Base-by-base conservation (phyloP, 306 rosid genomes). In the Geum urbanum region DNA sequence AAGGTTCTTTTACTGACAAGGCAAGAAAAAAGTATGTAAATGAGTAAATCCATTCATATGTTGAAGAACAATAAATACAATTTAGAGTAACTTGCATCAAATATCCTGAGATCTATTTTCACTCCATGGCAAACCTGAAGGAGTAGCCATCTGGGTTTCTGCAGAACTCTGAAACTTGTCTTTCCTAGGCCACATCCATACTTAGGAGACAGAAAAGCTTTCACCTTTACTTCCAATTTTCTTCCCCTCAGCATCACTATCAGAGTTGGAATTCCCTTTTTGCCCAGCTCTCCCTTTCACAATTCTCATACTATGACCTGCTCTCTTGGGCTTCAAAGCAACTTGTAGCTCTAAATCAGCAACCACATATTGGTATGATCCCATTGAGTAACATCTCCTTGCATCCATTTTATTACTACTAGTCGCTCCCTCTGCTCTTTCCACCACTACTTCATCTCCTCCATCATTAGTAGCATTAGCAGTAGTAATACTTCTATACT, bases 301-400 rank as follows among this genome's bases (percentile, higher is more conserved):
- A 43, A 85, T 70, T 76, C 91, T 89, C 86, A 76, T 78, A 53
- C 91, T 85, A 24, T 72, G 70, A 78, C 69, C 85, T 74, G 77
- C 78, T 72, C 82, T 85, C 16, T 76, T 83, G 19, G 87, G 74
- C 24, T 83, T 69, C 4, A 88, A 80, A 56, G 95, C 90, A 63
- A 92, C 96, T 70, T 79, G 83, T 77, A 92, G 72, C 55, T 92
- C 96, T 24, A 96, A 92, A 79, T 85, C 92, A 76, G 84, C 88
- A 72, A 88, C 96, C 52, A 92, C 89, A 77, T 92, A 92, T 67
- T 92, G 96, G 63, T 76, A 90, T 19, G 98, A 92, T 37, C 98
- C 98, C 98, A 92, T 86, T 74, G 98, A 92, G 59, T 78, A 92
- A 77, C 98, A 92, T 68, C 98, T 90, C 70, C 98, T 92, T 20